Evolutionary conservation across 495 filamentous ascomycete species (phyloP), one percentile per base, ranked within the genome.

Genomic region (Penicillium bovifimosum): DNA sequence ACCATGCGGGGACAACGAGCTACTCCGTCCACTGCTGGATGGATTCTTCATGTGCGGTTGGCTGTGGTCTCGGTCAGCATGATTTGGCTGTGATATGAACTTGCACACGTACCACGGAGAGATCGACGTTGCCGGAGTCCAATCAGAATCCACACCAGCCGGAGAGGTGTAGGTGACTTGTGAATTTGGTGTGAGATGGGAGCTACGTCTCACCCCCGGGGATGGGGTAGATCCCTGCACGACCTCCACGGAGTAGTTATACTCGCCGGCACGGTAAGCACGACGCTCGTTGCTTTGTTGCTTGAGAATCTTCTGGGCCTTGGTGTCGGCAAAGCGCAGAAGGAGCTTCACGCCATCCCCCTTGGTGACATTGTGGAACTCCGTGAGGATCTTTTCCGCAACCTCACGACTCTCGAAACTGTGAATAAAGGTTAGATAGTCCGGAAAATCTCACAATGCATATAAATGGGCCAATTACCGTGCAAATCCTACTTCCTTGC

Each of bases 401-500:
- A 89, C 79, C 0, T 92, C 86, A 31, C 89, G 93, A 51, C 75
- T 80, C 63, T 95, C 89, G 61, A 99, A 99, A 1, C 88, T 95
- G 54, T 24, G 13, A 18, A 24, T 5, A 0, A 16, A 27, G 5
- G 11, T 16, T 6, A 5, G 10, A 36, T 47, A 1, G 27, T 61
- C 16, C 59, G 50, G 18, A 31, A 13, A 31, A 31, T 7, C n/a
- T 7, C 29, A 31, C 10, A 13, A 34, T 11, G 13, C 14, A 29
- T 14, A 13, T 3, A 20, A 44, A 11, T 47, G 20, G 7, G 16
- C 34, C 1, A 40, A 79, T 67, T 70, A 96, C 92, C 92, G 83
- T 65, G 93, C 95, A 72, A 99, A 99, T 24, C 93, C 93, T 54
- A 97, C 93, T 65, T 95, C 92, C 63, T 93, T 92, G 69, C 92